phyloP scores from a whole-genome alignment of 2,329 filamentous ascomycete species.

The Aspergillus fumigatiaffinis region DNA sequence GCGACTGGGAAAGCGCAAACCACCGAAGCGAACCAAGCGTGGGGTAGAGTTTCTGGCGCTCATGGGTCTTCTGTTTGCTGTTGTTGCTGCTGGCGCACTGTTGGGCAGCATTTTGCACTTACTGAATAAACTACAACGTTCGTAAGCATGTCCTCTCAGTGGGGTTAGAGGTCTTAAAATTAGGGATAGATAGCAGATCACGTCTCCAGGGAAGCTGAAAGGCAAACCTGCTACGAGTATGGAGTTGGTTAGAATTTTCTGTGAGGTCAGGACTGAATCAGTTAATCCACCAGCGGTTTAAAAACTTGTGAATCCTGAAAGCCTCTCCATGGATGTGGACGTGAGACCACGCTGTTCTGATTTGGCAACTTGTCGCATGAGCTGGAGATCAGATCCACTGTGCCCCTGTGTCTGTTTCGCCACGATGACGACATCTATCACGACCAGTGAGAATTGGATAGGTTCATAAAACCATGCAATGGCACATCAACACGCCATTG shows the following conservation, averaged over 20 bases:
- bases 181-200: background rate
- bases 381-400: background rate
- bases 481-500: background rate
- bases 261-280: too few relatives aligned
- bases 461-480: background rate
- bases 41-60: conserved; percentile 25
- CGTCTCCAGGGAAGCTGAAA: background rate
- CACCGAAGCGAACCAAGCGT: conserved; percentile 15
- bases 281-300: background rate
- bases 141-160: background rate
- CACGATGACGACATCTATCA: background rate
- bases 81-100: conserved; percentile 9
- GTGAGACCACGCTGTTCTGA: background rate
- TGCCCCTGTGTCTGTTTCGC: background rate
- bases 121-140: background rate
- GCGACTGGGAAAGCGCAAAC: conserved; percentile 21
- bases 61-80: conserved; percentile 22
- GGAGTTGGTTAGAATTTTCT: background rate
- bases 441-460: background rate
- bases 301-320: background rate
- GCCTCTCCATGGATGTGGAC: background rate
- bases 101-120: background rate
- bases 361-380: background rate
- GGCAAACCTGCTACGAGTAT: background rate
- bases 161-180: background rate